Evolutionary conservation across 1,139 yeast genomes (phyloP).

Genomic region (Citeromyces hawaiiensis): DNA sequence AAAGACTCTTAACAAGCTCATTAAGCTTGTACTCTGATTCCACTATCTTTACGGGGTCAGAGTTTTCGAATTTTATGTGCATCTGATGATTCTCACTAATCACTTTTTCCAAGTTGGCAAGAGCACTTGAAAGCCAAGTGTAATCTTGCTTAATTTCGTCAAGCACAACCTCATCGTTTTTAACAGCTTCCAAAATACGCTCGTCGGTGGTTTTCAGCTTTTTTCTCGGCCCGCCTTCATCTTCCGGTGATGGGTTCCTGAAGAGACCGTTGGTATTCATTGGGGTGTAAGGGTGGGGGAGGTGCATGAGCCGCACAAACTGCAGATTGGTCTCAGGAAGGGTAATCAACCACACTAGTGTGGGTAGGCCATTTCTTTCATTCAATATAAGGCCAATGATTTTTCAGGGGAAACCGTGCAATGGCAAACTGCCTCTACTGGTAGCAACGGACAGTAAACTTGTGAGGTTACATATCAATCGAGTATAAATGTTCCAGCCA

Average conservation of each 20-base stretch:
- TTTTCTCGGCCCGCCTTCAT: background rate
- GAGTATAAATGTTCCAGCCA: too few relatives aligned
- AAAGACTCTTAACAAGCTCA: conserved; percentile 16
- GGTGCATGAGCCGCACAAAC: too few relatives aligned
- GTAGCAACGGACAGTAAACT: too few relatives aligned
- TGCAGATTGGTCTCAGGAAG: too few relatives aligned
- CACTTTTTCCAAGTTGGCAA: conserved; percentile 13
- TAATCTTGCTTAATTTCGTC: conserved; percentile 4
- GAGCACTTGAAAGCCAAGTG: conserved; percentile 11
- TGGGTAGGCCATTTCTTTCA: too few relatives aligned
- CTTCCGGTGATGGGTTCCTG: background rate
- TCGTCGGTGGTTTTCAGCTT: background rate
- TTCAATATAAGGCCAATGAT: too few relatives aligned
- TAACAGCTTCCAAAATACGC: conserved; percentile 2
- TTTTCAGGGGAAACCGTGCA: too few relatives aligned
- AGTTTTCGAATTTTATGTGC: conserved; percentile 14
- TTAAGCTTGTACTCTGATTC: conserved; percentile 17
- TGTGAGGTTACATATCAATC: too few relatives aligned
- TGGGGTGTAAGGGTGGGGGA: background rate
- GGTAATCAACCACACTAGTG: too few relatives aligned
- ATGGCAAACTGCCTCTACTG: too few relatives aligned
- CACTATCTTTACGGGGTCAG: conserved; percentile 19
- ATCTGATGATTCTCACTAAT: conserved; percentile 15
- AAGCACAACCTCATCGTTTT: conserved; percentile 1
- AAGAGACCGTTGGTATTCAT: background rate